Evolutionary conservation across 2,329 filamentous ascomycete genomes (phyloP).

Genomic region (Pseudonectria foliicola): DNA sequence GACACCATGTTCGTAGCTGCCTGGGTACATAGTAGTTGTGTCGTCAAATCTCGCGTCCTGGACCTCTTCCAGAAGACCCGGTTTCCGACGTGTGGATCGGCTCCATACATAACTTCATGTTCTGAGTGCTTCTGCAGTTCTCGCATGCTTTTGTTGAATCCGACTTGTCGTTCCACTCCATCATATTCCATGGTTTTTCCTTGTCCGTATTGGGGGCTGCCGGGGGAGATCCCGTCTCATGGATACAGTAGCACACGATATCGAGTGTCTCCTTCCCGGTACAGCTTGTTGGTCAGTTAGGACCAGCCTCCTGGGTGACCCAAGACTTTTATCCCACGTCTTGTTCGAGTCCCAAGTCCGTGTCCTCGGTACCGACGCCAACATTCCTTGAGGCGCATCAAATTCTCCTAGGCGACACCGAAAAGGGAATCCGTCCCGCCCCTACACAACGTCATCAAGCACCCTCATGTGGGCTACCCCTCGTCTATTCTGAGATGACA

Average conservation of each 20-base stretch:
- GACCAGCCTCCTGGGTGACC: conserved; percentile 5
- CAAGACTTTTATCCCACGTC: conserved; percentile 10
- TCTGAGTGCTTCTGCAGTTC: too few relatives aligned
- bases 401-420: conserved; percentile 8
- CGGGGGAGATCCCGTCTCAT: conserved; percentile 4
- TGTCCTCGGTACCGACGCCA: conserved; percentile 22
- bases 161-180: too few relatives aligned
- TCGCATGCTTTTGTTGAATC: too few relatives aligned
- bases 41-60: conserved; percentile 18
- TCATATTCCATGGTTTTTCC: too few relatives aligned
- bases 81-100: conserved; percentile 18
- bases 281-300: conserved; percentile 6
- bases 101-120: conserved; percentile 2
- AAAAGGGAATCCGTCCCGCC: conserved; percentile 6
- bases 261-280: conserved; percentile 1
- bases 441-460: conserved; percentile 11
- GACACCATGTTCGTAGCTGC: conserved; percentile 10
- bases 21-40: too few relatives aligned
- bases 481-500: too few relatives aligned
- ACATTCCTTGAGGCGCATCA: conserved; percentile 10
- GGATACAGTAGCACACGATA: conserved; percentile 4
- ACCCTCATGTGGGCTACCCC: conserved; percentile 1
- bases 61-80: conserved; percentile 9
- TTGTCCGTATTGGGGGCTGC: not conserved
- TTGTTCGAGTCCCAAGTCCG: conserved; percentile 20